A percentile compares a stretch with the other conserved stretches of the same genome.
These are phyloP conservation scores for Peribolospora kevripleyi DNA, from an alignment of 768 basidiomycete species.

Conservation along the genomic window DNA sequence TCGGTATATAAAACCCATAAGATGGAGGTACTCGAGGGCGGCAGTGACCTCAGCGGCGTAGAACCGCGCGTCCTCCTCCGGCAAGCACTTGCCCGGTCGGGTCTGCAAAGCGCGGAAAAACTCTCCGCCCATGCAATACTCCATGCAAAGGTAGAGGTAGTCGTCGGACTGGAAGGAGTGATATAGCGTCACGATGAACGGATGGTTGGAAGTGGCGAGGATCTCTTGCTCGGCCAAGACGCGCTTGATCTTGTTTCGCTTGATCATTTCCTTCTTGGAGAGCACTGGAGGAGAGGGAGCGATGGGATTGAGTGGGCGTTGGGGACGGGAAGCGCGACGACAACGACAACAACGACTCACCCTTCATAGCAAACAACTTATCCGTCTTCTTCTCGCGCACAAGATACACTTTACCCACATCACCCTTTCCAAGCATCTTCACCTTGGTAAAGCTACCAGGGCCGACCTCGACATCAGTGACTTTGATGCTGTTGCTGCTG, in stretches of 20 bases:
- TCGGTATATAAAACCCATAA: slow-evolving; percentile 98
- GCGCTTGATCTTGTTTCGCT: slow-evolving; percentile 97
- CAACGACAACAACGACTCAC: slow-evolving; percentile 25
- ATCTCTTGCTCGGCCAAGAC: slow-evolving; percentile 88
- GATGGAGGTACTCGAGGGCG: slow-evolving; percentile 89
- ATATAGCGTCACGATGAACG: slow-evolving; percentile 96
- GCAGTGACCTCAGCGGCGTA: slow-evolving; percentile 97
- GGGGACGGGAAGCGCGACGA: no score
- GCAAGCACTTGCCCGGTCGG: slow-evolving; percentile 81
- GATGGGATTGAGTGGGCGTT: no score
- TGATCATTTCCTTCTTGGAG: slow-evolving; percentile 99
- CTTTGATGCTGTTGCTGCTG: slow-evolving; percentile 88
- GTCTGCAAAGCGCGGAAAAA: slow-evolving; percentile 96
- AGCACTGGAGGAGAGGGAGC: slow-evolving; percentile 29
- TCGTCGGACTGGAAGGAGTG: slow-evolving; percentile 98
- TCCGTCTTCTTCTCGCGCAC: slow-evolving; percentile 93
- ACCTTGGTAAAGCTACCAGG: slow-evolving; percentile 88
- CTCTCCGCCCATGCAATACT: slow-evolving; percentile 98
- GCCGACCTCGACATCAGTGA: slow-evolving; percentile 59
- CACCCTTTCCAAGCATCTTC: slow-evolving; percentile 94
- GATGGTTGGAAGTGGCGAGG: slow-evolving; percentile 91
- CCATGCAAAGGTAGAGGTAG: slow-evolving; percentile 96
- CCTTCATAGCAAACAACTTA: slow-evolving; percentile 98
- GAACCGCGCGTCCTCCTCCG: slow-evolving; percentile 85
- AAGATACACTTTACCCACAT: slow-evolving; percentile 94